These are phyloP conservation scores for Psilocybe tampanensis DNA, from an alignment of 768 basidiomycete species.

Conservation along the genomic window DNA sequence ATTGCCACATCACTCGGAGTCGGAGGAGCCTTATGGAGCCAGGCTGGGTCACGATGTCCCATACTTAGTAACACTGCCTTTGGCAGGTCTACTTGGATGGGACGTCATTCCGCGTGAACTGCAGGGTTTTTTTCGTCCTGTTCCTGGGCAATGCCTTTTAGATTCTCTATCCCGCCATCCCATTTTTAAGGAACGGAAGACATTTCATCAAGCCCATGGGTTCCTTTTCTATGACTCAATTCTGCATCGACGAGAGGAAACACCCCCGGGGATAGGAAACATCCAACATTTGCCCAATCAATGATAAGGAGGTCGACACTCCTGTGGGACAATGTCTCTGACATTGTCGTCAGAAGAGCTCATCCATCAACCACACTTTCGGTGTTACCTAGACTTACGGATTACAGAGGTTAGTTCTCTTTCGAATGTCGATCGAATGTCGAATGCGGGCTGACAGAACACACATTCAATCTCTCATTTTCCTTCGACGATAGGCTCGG, in stretches of 20 bases:
- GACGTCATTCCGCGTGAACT: not conserved
- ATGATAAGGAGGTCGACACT: not conserved
- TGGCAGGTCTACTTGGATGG: not conserved
- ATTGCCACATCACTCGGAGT: no score
- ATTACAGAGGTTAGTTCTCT: not conserved
- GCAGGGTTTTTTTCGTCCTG: not conserved
- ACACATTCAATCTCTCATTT: not conserved
- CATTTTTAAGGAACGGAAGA: not conserved
- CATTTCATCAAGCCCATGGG: not conserved
- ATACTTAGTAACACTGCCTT: not conserved
- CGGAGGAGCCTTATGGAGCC: no score
- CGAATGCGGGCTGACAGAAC: no score
- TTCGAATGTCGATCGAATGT: not conserved
- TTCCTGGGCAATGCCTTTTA: not conserved
- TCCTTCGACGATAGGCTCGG: not conserved
- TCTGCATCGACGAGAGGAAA: not conserved
- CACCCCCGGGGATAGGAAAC: no score
- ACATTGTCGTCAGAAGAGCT: not conserved
- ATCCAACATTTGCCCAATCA: not conserved
- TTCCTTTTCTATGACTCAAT: not conserved
- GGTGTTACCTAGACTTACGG: not conserved
- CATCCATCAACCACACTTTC: conserved; percentile 1
- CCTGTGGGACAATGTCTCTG: not conserved
- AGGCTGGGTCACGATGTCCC: no score
- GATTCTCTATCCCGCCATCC: not conserved